A percentile compares a stretch with the other conserved stretches of the same genome.
These are phyloP conservation scores for Thyridium curvatum DNA, from an alignment of 2,329 filamentous ascomycete species.

Conservation along the genomic window DNA sequence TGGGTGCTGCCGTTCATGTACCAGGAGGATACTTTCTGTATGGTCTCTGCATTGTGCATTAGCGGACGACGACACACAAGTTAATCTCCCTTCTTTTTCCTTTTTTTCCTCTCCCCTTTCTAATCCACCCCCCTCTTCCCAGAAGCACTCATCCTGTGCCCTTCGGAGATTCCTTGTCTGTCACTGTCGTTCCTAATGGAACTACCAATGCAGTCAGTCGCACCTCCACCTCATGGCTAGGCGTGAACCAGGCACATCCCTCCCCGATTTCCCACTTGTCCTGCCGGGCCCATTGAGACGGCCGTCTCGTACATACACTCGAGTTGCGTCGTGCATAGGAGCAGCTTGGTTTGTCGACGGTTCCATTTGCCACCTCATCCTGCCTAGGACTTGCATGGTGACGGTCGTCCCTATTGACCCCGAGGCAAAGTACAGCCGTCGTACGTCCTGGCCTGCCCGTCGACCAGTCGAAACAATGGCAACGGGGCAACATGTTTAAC, in stretches of 20 bases:
- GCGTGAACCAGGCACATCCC: conserved; percentile 29
- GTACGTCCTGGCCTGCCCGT: conserved; percentile 9
- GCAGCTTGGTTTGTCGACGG: conserved; percentile 33
- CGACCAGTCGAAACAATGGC: conserved; percentile 13
- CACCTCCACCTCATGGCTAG: not conserved
- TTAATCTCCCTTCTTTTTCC: conserved; percentile 15
- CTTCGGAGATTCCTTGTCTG: conserved; percentile 1
- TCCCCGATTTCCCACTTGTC: conserved; percentile 7
- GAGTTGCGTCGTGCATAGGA: conserved; percentile 19
- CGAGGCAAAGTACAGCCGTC: conserved; percentile 7
- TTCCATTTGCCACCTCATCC: conserved; percentile 38
- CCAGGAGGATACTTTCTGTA: too few species aligned
- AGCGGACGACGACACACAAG: conserved; percentile 7
- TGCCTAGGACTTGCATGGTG: conserved; percentile 23
- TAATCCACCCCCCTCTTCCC: too few species aligned
- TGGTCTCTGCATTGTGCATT: too few species aligned
- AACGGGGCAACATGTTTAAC: conserved; percentile 1
- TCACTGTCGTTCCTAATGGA: not conserved
- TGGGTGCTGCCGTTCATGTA: too few species aligned
- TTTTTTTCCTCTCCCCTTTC: conserved; percentile 13
- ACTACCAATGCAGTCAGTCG: too few species aligned
- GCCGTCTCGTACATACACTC: conserved; percentile 4
- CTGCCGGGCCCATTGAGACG: conserved; percentile 5
- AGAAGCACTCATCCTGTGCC: too few species aligned
- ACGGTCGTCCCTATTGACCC: conserved; percentile 23